Percentiles rank a stretch among this genome's conserved stretches.
phyloP scores from a whole-genome alignment of 1,139 yeast genomes.

The Saccharomycopsis hybrid region DNA sequence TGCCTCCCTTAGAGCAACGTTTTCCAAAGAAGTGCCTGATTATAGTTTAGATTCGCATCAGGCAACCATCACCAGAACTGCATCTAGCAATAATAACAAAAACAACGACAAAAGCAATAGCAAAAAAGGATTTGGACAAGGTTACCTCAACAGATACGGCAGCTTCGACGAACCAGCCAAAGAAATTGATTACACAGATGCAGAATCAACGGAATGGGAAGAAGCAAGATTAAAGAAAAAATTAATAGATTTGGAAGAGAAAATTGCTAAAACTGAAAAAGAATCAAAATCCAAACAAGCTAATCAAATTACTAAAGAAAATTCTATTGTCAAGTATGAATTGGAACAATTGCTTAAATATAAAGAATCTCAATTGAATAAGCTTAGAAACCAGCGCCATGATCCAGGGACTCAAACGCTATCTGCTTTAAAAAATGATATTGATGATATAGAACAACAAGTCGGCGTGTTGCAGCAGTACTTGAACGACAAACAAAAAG shows the following conservation, averaged over 20 bases:
- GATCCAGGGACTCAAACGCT: slow-evolving; percentile 30
- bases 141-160: slow-evolving; percentile 16
- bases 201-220: slow-evolving; percentile 48
- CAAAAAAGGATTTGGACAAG: slow-evolving; percentile 15
- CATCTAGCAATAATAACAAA: slow-evolving; percentile 24
- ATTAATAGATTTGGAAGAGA: slow-evolving; percentile 61
- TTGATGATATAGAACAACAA: slow-evolving; percentile 47
- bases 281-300: slow-evolving; percentile 32
- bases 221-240: slow-evolving; percentile 79
- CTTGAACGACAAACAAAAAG: slow-evolving; percentile 40
- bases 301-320: slow-evolving; percentile 31
- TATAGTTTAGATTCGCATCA: slow-evolving; percentile 54
- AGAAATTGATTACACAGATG: slow-evolving; percentile 26
- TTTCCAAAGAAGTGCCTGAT: slow-evolving; percentile 77
- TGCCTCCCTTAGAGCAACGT: slow-evolving; percentile 85
- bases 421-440: slow-evolving; percentile 36
- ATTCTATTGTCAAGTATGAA: slow-evolving; percentile 55
- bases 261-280: slow-evolving; percentile 46
- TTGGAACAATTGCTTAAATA: slow-evolving; percentile 74
- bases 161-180: slow-evolving; percentile 3
- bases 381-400: slow-evolving; percentile 22
- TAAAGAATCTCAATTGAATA: slow-evolving; percentile 47
- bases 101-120: slow-evolving; percentile 23
- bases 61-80: slow-evolving; percentile 33
- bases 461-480: slow-evolving; percentile 48